Base-by-base conservation (phyloP, 306 rosid species). In the Malus orientalis region DNA sequence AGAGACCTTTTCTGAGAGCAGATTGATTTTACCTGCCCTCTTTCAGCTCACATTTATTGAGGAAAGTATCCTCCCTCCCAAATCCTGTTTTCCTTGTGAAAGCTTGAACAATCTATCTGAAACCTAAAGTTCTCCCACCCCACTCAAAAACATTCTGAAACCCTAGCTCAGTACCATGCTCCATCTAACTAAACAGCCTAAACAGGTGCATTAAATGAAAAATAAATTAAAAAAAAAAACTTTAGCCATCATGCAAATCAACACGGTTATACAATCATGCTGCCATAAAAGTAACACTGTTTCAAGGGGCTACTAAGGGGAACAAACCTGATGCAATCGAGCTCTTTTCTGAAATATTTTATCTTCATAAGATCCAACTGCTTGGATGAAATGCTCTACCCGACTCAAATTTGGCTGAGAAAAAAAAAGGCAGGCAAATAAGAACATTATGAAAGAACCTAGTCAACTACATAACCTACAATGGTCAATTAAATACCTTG, bases 301-400 rank as follows among this genome's bases (percentile, higher is more conserved):
- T 64, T 64, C 45, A 30, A 30, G 22, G 11, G 23, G 69, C 11
- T 51, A 47, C 16, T 18, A 67, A 40, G n/a, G 18, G n/a, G 18
- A 76, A 69, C 75, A 79, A 59, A 96, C 99, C 99, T 89, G 97
- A 79, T 96, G 91, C 80, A 91, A 49, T 55, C 92, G 87, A 60
- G 90, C 93, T 82, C 99, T 89, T 87, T 93, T 96, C 83, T 89
- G 97, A 81, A 96, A 96, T 74, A 96, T 96, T 58, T 76, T 89
- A 80, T 93, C 99, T 79, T 96, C 99, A 54, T 83, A 91, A 63
- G 93, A 79, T 76, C 99, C 99, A 66, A 96, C 89, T 62, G 99
- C 97, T 85, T 92, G 98, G 85, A 96, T 96, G 81, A 92, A 96
- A 74, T 85, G 93, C 76, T 93, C 97, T 76, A 96, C 99, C 75